Conservation (phyloP, 139 green algal species). For the Picocystis salinarum region DNA sequence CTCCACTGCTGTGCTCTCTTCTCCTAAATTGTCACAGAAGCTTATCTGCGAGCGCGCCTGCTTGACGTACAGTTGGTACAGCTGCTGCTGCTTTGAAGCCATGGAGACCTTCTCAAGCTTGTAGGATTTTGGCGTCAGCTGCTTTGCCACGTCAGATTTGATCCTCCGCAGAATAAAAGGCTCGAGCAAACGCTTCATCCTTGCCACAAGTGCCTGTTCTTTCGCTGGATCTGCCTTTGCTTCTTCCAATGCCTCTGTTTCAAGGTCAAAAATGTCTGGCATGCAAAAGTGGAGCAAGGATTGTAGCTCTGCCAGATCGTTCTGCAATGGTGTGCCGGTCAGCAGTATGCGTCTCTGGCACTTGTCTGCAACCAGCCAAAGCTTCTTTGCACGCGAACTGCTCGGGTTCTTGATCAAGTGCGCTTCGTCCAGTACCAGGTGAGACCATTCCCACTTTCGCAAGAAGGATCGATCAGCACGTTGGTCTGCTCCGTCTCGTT, state of each 20-base stretch:
- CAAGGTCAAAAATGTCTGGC: constrained; percentile 27
- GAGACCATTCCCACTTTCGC: constrained; percentile 5
- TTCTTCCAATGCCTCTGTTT: constrained; percentile 3
- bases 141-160: constrained; percentile 68
- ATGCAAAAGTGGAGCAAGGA: constrained; percentile 74
- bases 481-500: constrained; percentile 36
- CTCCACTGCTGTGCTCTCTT: too few species aligned
- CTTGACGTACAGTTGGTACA: constrained; percentile 18
- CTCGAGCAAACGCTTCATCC: constrained; percentile 60
- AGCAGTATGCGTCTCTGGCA: constrained; percentile 53
- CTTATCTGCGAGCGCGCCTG: neutral
- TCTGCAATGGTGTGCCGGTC: constrained; percentile 82
- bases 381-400: constrained; percentile 3
- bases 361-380: constrained; percentile 6
- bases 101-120: too few species aligned
- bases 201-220: constrained; percentile 29
- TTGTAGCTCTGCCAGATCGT: constrained; percentile 70
- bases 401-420: constrained; percentile 75
- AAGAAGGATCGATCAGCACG: constrained; percentile 38
- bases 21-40: too few species aligned
- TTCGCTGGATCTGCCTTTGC: neutral
- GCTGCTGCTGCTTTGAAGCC: constrained; percentile 26
- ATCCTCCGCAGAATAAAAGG: constrained; percentile 77
- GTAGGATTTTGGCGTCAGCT: constrained; percentile 65
- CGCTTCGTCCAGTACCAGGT: constrained; percentile 31